Evolutionary conservation across 2,329 filamentous ascomycete genomes (phyloP), one percentile per base, ranked within the genome.

Genomic region (Colletotrichum musae): DNA sequence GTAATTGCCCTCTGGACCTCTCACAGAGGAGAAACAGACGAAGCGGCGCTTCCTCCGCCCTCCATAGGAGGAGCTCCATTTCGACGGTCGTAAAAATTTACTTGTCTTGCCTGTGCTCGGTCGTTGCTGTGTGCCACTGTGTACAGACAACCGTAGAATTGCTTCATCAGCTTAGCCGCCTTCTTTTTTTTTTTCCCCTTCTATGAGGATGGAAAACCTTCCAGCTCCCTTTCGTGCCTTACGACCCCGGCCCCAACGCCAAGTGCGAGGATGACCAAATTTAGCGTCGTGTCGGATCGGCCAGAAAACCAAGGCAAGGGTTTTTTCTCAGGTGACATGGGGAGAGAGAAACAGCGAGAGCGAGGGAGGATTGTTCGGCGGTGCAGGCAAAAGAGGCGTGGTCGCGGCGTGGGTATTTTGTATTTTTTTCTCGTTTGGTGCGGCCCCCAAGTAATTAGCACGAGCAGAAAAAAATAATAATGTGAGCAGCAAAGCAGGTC

Each of bases 391-490:
- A 43, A n/a, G 13, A 43, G 13, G 36, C 36, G 36, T 39, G 36
- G 36, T 5, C 16, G 13, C 13, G 13, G 5, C 16, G 13, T 43
- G 13, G 13, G 13, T n/a, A 43, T n/a, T 43, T 43, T 43, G 13
- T 15, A 43, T 43, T 43, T 15, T 15, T 43, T 39, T 5, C 36
- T 39, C 13, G 21, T 52, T 59, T 51, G 57, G 45, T 50, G 53
- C 60, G 53, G 54, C 59, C 53, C 59, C 59, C 59, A 48, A 63
- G 47, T 63, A 36, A 36, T 36, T 36, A 36, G 32, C 52, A 50
- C 47, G 47, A 50, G 21, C n/a, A 58, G 53, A 52, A 50, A 28
- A 53, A 21, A 61, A 48, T 6, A n/a, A 26, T 24, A 41, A 51
- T 43, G 66, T 54, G 59, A 62, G 61, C 50, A 65, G 61, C 21